Base-by-base conservation (phyloP, 371 early-diverging fungal species). In the Choanephora cucurbitarum region DNA sequence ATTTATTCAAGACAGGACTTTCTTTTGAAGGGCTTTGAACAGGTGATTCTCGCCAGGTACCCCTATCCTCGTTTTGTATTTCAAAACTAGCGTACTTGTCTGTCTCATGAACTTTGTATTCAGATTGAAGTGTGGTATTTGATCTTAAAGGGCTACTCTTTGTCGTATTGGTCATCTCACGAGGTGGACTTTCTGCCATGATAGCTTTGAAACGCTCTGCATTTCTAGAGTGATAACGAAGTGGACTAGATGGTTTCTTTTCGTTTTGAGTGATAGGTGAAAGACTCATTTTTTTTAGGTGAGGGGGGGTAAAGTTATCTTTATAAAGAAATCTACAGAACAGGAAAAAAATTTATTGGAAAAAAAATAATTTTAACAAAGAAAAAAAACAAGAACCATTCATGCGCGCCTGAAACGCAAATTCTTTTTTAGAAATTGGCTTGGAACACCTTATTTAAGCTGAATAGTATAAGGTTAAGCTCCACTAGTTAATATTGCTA, bases 51-150 rank as follows among this genome's bases (percentile, higher is more conserved):
- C 64, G 49, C 64, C 64, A 63, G 19, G 53, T 41, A 3, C 64
- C 64, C 23, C 58, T 53, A 54, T 63, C 63, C 39, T 58, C 58
- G 45, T 63, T 63, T 7, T 52, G 39, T 11, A 63, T 40, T 39
- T 44, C 42, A 33, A 15, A 47, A 10, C 39, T 18, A 9, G 31
- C 28, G 11, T 53, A 58, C 19, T 49, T 54, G 13, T 54, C 60
- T 5, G 28, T 18, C 17, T 60, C 24, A 33, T 37, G 33, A 37
- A 37, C 22, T 17, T 54, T 57, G 43, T 39, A 41, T 45, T 53
- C 7, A 13, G 17, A 10, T 33, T 39, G 17, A 31, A 6, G 37
- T 15, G 31, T 5, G 28, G 28, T 41, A 18, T 24, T 51, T 6
- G 49, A 23, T 15, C 28, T 34, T 21, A 39, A 44, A n/a, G 58